Percentiles rank a stretch among this genome's conserved stretches.
These are phyloP conservation scores for Fonsecaea erecta DNA, from an alignment of 2,329 filamentous ascomycete genomes.

Conservation along the genomic window DNA sequence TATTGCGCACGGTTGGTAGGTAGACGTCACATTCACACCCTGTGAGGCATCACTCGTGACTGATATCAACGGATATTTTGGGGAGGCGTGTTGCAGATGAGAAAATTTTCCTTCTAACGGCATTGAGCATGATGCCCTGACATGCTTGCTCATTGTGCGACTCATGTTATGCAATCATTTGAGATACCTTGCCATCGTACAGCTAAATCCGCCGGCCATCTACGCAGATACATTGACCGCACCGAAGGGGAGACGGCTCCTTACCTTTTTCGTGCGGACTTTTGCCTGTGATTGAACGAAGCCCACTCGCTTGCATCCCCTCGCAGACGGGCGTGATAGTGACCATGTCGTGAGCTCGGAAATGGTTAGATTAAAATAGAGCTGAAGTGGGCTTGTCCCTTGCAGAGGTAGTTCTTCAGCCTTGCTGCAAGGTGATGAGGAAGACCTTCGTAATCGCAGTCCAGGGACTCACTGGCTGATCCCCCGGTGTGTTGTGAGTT, in stretches of 20 bases:
- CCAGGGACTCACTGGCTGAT: too few relatives aligned
- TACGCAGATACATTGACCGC: not conserved
- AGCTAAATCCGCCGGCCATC: not conserved
- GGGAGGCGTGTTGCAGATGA: not conserved
- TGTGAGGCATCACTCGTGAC: too few relatives aligned
- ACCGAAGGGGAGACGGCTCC: not conserved
- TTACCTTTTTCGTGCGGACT: not conserved
- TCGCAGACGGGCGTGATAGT: not conserved
- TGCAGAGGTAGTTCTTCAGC: not conserved
- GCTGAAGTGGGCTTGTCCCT: not conserved
- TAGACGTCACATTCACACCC: not conserved
- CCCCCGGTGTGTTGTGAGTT: too few relatives aligned
- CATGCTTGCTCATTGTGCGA: not conserved
- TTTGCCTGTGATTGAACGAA: not conserved
- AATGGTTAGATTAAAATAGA: not conserved
- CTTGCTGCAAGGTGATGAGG: not conserved
- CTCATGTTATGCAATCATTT: not conserved
- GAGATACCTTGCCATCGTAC: not conserved
- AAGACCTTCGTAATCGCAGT: not conserved
- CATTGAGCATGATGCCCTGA: not conserved
- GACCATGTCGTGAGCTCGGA: not conserved
- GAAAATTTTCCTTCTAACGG: not conserved
- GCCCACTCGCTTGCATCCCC: not conserved
- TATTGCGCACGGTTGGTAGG: not conserved
- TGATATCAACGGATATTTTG: not conserved